These are phyloP conservation scores for Ascochyta rabiei DNA, from an alignment of 2,329 filamentous ascomycete genomes.

Conservation along the genomic window DNA sequence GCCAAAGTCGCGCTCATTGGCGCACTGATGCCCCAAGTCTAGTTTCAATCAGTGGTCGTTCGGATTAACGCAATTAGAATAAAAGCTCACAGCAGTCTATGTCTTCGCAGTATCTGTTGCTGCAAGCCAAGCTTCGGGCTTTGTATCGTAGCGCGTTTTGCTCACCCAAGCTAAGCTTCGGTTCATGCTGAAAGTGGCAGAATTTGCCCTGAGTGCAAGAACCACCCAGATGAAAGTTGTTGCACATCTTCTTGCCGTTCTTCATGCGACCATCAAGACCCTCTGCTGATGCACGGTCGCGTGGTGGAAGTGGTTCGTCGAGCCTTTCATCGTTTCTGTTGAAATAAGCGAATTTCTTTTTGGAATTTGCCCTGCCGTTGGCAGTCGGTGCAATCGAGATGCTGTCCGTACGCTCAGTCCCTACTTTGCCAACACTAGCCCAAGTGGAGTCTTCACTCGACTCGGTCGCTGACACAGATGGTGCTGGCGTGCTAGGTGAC, in stretches of 20 bases:
- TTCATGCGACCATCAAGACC: constrained; percentile 42
- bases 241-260: constrained; percentile 43
- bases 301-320: constrained; percentile 47
- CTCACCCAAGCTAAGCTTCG: constrained; percentile 47
- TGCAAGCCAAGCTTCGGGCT: constrained; percentile 49
- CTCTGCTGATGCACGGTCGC: constrained; percentile 29
- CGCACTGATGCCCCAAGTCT: constrained; percentile 51
- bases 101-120: constrained; percentile 48
- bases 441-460: constrained; percentile 28
- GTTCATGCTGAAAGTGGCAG: constrained; percentile 53
- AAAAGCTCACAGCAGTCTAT: constrained; percentile 48
- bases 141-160: constrained; percentile 51
- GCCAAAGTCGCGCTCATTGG: constrained; percentile 44
- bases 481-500: constrained; percentile 28
- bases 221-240: constrained; percentile 45
- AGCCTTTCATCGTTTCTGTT: constrained; percentile 53
- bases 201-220: constrained; percentile 49
- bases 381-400: constrained; percentile 46
- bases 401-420: constrained; percentile 34
- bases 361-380: constrained; percentile 25
- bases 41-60: neutral
- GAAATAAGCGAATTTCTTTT: constrained; percentile 48
- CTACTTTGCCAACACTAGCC: constrained; percentile 52
- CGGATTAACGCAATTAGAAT: neutral
- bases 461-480: constrained; percentile 24